Conservation (phyloP, 208 protist species). For the Wallacemonas sp. region DNA sequence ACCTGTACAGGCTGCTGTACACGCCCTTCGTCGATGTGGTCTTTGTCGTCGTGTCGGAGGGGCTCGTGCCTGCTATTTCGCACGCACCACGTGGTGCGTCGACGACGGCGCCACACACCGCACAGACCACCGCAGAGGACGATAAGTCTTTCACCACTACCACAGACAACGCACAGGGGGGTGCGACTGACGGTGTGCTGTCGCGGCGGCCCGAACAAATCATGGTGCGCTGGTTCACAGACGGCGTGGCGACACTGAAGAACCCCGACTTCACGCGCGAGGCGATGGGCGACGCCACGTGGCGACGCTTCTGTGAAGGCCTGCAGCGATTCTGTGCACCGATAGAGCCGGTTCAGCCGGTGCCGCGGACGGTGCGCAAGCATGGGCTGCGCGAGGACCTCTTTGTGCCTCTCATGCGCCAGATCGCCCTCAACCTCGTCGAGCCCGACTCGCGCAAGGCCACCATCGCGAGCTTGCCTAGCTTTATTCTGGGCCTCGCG, state of each 20-base stretch:
- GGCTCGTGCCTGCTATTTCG: conserved; percentile 43
- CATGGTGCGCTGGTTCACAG: conserved; percentile 69
- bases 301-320: conserved; percentile 24
- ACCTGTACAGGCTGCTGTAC: conserved; percentile 69
- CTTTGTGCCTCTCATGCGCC: conserved; percentile 68
- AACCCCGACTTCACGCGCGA: conserved; percentile 41
- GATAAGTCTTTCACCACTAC: background rate
- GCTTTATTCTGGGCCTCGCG: conserved; percentile 69
- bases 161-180: background rate
- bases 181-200: background rate
- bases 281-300: conserved; percentile 58
- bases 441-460: conserved; percentile 42
- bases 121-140: background rate
- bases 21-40: conserved; percentile 76
- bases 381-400: conserved; percentile 57
- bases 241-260: conserved; percentile 50
- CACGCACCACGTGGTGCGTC: background rate
- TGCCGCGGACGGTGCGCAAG: conserved; percentile 49
- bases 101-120: too few species aligned
- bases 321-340: conserved; percentile 40
- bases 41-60: conserved; percentile 36
- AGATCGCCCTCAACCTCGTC: conserved; percentile 70
- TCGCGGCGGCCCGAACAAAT: conserved; percentile 28
- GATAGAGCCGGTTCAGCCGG: conserved; percentile 59
- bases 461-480: conserved; percentile 55